phyloP scores from a whole-genome alignment of 352 stramenopile genomes.

The Aphanomyces astaci region DNA sequence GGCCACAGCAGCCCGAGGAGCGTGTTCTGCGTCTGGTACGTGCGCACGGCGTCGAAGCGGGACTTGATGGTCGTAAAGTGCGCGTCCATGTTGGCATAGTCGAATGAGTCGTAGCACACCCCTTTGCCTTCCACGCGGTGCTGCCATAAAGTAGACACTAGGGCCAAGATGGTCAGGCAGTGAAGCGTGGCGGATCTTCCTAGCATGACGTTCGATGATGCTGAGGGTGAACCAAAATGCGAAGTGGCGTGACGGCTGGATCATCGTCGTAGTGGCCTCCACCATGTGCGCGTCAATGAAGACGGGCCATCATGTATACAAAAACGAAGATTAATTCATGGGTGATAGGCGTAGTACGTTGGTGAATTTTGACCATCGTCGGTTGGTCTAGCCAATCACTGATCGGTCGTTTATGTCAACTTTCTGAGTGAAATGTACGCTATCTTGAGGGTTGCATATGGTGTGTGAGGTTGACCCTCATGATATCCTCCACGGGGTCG shows the following conservation, averaged over 20 bases:
- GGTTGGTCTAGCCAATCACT: no score
- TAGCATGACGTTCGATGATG: background rate
- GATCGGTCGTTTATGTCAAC: no score
- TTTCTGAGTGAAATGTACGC: no score
- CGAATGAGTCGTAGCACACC: constrained; percentile 21
- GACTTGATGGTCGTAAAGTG: constrained; percentile 19
- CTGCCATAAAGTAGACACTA: background rate
- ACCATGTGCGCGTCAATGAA: background rate
- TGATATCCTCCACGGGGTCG: no score
- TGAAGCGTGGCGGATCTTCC: no score
- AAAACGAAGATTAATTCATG: no score
- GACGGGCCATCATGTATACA: background rate
- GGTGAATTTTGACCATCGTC: no score
- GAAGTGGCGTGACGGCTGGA: background rate
- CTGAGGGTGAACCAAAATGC: background rate
- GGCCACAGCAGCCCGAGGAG: background rate
- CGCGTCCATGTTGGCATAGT: constrained; percentile 17
- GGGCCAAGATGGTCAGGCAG: background rate
- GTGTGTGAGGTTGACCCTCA: no score
- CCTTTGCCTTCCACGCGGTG: background rate
- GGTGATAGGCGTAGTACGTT: no score
- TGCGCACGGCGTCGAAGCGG: constrained; percentile 17
- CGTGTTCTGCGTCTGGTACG: constrained; percentile 15
- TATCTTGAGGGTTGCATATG: no score
- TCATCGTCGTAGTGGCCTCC: background rate